Percentiles rank a stretch among this genome's conserved stretches.
Conservation (phyloP, 2,329 filamentous ascomycete species). For the Fusarium lateritium region DNA sequence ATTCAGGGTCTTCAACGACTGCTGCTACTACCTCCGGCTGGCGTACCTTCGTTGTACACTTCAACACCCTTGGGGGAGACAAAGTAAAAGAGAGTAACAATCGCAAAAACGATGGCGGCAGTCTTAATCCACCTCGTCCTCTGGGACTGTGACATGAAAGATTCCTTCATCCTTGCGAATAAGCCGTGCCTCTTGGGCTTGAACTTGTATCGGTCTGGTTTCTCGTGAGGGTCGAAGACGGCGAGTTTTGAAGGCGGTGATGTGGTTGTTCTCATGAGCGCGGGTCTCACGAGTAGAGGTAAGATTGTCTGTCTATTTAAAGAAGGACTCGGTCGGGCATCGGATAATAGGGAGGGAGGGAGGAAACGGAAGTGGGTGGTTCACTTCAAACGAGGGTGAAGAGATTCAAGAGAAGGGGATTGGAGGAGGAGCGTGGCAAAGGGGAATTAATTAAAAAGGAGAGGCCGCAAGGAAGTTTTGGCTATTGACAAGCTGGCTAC, state of each 20-base stretch:
- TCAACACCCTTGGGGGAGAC: conserved; percentile 72
- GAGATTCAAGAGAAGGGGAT: conserved; percentile 3
- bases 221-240: conserved; percentile 75
- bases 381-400: conserved; percentile 26
- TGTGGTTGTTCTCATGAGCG: conserved; percentile 74
- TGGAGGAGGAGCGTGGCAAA: conserved; percentile 32
- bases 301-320: conserved; percentile 35
- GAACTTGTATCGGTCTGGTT: conserved; percentile 71
- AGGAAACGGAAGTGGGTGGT: conserved; percentile 19
- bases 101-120: conserved; percentile 71
- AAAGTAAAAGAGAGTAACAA: conserved; percentile 75
- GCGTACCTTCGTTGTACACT: conserved; percentile 64
- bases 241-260: conserved; percentile 73
- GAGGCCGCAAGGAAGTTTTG: conserved; percentile 16
- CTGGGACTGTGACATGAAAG: conserved; percentile 75
- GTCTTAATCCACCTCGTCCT: conserved; percentile 77
- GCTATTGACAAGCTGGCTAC: conserved; percentile 28
- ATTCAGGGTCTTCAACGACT: background rate
- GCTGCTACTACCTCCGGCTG: conserved; percentile 31
- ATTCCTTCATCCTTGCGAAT: conserved; percentile 69
- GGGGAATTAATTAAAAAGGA: conserved; percentile 36
- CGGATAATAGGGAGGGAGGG: conserved; percentile 22
- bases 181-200: conserved; percentile 63
- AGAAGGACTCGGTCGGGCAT: conserved; percentile 51
- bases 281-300: conserved; percentile 39